phyloP scores from a whole-genome alignment of 306 rosid genomes.

The Begonia fuchsioides region DNA sequence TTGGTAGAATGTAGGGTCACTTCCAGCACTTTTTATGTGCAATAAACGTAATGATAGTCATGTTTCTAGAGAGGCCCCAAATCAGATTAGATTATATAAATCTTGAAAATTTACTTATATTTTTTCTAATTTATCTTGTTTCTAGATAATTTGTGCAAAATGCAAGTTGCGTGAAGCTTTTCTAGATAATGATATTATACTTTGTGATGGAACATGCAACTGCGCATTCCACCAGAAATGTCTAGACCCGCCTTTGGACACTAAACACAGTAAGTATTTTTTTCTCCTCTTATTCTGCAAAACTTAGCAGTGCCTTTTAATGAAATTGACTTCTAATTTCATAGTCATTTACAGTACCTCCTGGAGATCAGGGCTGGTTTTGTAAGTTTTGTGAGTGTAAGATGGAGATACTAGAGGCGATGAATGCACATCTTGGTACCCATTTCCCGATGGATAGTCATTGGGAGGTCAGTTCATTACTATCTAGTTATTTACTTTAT shows the following conservation, averaged over 20 bases:
- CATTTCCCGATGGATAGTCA: conserved; percentile 44
- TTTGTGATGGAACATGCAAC: conserved; percentile 79
- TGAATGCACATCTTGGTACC: conserved; percentile 85
- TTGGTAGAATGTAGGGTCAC: too few species aligned
- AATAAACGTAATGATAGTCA: too few species aligned
- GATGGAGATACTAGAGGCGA: conserved; percentile 59
- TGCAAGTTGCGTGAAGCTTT: conserved; percentile 59
- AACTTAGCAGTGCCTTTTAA: conserved; percentile 6
- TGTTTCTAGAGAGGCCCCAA: too few species aligned
- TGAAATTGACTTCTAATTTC: conserved; percentile 11
- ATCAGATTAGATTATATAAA: background rate
- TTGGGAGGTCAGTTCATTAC: conserved; percentile 56
- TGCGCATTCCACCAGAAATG: conserved; percentile 81
- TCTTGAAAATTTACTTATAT: background rate
- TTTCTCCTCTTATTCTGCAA: conserved; percentile 9
- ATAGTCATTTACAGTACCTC: conserved; percentile 39
- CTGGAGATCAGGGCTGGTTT: conserved; percentile 77
- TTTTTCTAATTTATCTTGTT: conserved; percentile 11
- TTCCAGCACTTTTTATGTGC: too few species aligned
- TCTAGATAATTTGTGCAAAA: conserved; percentile 67
- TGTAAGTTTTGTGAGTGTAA: conserved; percentile 76
- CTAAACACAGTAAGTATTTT: conserved; percentile 43
- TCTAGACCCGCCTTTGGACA: conserved; percentile 72
- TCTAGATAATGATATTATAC: conserved; percentile 63
- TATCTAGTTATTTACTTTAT: conserved; percentile 1